These are phyloP conservation scores for Daldinia concentrica DNA, from an alignment of 495 filamentous ascomycete genomes.

Conservation along the genomic window DNA sequence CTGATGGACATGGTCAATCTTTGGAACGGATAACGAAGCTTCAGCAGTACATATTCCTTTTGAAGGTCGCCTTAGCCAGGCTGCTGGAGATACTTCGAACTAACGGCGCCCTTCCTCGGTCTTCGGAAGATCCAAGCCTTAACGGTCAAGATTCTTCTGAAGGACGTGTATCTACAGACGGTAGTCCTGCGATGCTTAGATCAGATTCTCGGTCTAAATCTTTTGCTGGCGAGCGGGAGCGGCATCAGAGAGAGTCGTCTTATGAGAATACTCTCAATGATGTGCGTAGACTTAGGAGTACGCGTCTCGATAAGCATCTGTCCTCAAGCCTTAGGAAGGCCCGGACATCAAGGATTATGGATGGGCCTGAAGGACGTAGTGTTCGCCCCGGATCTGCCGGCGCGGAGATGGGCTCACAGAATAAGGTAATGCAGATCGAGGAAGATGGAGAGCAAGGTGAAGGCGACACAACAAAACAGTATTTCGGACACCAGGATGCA, in stretches of 20 bases:
- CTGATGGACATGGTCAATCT: conserved; percentile 49
- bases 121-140: conserved; percentile 79
- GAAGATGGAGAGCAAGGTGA: conserved; percentile 82
- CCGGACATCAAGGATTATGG: conserved; percentile 89
- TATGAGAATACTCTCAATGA: conserved; percentile 97
- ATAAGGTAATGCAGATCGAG: conserved; percentile 77
- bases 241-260: conserved; percentile 70
- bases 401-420: conserved; percentile 66
- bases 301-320: conserved; percentile 90
- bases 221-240: conserved; percentile 68
- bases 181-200: conserved; percentile 60
- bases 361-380: conserved; percentile 83
- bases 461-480: conserved; percentile 76
- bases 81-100: conserved; percentile 85
- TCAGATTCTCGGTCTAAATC: conserved; percentile 78
- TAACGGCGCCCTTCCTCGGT: conserved; percentile 79
- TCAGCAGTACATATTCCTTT: conserved; percentile 91
- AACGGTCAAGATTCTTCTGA: conserved; percentile 73
- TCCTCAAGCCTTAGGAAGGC: conserved; percentile 92
- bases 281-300: conserved; percentile 89
- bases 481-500: conserved; percentile 89
- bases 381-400: conserved; percentile 83
- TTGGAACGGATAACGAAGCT: conserved; percentile 78
- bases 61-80: conserved; percentile 90
- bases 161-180: conserved; percentile 61